Percentiles rank a stretch among this genome's conserved stretches.
Conservation (phyloP, 495 filamentous ascomycete species). For the Talaromyces stipitatus region DNA sequence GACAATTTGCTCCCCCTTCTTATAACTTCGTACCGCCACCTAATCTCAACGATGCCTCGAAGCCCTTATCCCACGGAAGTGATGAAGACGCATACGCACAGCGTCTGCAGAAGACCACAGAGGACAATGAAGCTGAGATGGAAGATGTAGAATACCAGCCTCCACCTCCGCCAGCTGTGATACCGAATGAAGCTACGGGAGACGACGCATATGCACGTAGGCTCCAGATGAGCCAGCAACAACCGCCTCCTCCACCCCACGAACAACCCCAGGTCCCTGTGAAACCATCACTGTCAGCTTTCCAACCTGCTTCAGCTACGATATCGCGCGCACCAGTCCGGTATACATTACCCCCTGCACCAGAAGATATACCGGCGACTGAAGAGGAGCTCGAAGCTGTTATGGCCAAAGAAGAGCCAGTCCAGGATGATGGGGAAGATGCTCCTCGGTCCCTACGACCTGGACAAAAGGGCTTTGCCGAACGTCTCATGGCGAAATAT, state of each 20-base stretch:
- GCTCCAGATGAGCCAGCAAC: slow-evolving; percentile 37
- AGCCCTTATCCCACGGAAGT: slow-evolving; percentile 31
- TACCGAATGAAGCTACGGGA: slow-evolving; percentile 51
- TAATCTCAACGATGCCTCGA: slow-evolving; percentile 27
- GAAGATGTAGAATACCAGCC: slow-evolving; percentile 25
- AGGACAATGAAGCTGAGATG: neutral
- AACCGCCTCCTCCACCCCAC: slow-evolving; percentile 23
- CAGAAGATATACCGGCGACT: slow-evolving; percentile 46
- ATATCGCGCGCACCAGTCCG: slow-evolving; percentile 86
- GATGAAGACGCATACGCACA: slow-evolving; percentile 67
- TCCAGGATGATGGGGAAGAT: slow-evolving; percentile 41
- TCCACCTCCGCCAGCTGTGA: slow-evolving; percentile 25
- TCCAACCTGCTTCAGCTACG: slow-evolving; percentile 40
- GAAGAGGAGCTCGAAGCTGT: slow-evolving; percentile 49
- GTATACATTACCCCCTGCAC: slow-evolving; percentile 59
- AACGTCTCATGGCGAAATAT: slow-evolving; percentile 82
- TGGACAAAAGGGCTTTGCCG: slow-evolving; percentile 76
- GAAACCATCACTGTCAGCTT: slow-evolving; percentile 24
- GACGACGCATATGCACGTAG: slow-evolving; percentile 68
- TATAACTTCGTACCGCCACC: slow-evolving; percentile 71
- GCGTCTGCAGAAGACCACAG: slow-evolving; percentile 43
- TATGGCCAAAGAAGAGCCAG: slow-evolving; percentile 43
- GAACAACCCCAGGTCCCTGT: slow-evolving; percentile 1
- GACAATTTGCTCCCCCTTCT: slow-evolving; percentile 63
- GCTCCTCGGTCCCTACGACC: slow-evolving; percentile 58